phyloP scores from a whole-genome alignment of 202 grass and related monocot species.

The Zoysia matrella region DNA sequence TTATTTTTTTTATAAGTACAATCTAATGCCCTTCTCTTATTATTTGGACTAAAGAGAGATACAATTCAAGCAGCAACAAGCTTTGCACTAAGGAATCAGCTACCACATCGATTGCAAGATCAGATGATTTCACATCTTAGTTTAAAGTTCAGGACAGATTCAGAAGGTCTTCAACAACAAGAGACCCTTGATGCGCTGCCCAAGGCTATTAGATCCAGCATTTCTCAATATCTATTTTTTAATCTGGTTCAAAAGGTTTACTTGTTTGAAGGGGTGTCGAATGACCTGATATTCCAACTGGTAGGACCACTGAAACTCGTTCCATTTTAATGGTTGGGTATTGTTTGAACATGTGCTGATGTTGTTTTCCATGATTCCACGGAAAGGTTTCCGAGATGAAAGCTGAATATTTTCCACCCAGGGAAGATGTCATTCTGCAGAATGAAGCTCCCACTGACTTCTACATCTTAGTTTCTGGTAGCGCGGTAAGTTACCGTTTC shows the following conservation, averaged over 20 bases:
- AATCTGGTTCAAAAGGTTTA: constrained; percentile 78
- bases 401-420: constrained; percentile 98
- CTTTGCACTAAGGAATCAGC: constrained; percentile 85
- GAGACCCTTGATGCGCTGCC: constrained; percentile 88
- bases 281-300: constrained; percentile 97
- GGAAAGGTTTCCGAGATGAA: constrained; percentile 97
- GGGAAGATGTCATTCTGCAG: constrained; percentile 97
- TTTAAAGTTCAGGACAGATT: constrained; percentile 96
- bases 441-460: constrained; percentile 98
- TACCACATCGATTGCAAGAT: constrained; percentile 83
- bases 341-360: constrained; percentile 37
- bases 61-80: constrained; percentile 97
- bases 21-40: constrained; percentile 23
- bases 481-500: constrained; percentile 57
- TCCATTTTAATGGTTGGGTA: constrained; percentile 2
- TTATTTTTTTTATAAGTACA: background rate
- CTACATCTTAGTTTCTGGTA: constrained; percentile 90
- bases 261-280: constrained; percentile 77
- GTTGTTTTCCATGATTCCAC: constrained; percentile 28
- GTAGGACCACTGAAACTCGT: constrained; percentile 29
- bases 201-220: constrained; percentile 97
- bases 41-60: constrained; percentile 64
- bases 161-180: constrained; percentile 98
- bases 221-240: constrained; percentile 90
- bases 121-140: constrained; percentile 99